Evolutionary conservation across 2,329 filamentous ascomycete genomes (phyloP).

Genomic region (Lachnellula occidentalis): DNA sequence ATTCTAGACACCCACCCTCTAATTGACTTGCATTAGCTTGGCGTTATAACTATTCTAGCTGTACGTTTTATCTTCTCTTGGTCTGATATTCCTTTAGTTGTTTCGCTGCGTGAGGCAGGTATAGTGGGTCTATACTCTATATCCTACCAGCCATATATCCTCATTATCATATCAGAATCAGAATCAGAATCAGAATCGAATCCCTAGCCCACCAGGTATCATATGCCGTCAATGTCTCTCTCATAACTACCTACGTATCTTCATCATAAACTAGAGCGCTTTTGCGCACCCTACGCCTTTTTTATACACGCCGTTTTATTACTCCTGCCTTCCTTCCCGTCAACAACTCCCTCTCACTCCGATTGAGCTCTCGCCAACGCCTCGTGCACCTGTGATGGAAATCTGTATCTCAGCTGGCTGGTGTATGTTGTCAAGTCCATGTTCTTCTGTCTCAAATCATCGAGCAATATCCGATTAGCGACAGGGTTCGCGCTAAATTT

Average conservation of each 20-base stretch:
- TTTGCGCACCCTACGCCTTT: neutral
- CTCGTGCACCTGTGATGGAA: slow-evolving; percentile 84
- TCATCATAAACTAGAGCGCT: neutral
- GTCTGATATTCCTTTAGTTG: no score
- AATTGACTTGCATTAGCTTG: no score
- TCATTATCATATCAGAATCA: no score
- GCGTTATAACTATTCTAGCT: no score
- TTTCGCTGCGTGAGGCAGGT: no score
- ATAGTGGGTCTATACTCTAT: no score
- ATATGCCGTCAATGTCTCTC: neutral
- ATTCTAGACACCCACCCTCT: no score
- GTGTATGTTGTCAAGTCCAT: slow-evolving; percentile 92
- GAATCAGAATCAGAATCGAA: no score
- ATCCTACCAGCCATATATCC: no score
- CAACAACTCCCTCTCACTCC: slow-evolving; percentile 11
- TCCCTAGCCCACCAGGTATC: no score
- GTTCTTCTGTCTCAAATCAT: slow-evolving; percentile 71
- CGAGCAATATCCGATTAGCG: slow-evolving; percentile 57
- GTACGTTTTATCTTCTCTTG: no score
- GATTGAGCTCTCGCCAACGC: slow-evolving; percentile 66
- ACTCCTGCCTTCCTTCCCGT: neutral
- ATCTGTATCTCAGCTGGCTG: slow-evolving; percentile 83
- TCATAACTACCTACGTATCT: neutral
- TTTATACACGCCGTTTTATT: neutral
- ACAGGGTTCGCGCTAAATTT: slow-evolving; percentile 71